These are phyloP conservation scores for Penicillium crystallinum DNA, from an alignment of 495 filamentous ascomycete species.

Conservation along the genomic window DNA sequence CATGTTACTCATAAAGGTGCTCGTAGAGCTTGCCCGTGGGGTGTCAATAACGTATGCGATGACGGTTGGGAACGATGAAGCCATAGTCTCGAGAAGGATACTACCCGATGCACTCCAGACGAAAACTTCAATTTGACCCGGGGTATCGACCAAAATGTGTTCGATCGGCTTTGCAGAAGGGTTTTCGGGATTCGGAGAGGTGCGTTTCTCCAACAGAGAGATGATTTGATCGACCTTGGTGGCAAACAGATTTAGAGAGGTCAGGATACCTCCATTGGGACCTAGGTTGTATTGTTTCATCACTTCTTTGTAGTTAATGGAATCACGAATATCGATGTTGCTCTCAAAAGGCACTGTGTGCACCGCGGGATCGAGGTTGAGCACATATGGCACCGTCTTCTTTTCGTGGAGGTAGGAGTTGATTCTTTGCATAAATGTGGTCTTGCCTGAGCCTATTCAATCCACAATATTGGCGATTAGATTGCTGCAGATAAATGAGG, in stretches of 20 bases:
- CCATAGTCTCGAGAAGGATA: slow-evolving; percentile 89
- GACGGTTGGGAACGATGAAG: slow-evolving; percentile 89
- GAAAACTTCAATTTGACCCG: slow-evolving; percentile 97
- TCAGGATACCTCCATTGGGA: slow-evolving; percentile 96
- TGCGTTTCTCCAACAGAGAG: slow-evolving; percentile 80
- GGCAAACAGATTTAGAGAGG: slow-evolving; percentile 90
- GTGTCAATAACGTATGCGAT: slow-evolving; percentile 98
- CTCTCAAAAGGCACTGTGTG: slow-evolving; percentile 91
- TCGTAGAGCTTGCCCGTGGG: slow-evolving; percentile 82
- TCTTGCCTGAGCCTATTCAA: slow-evolving; percentile 82
- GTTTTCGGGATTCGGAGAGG: slow-evolving; percentile 56
- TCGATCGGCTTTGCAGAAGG: slow-evolving; percentile 62
- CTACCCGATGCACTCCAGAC: slow-evolving; percentile 93
- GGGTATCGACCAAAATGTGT: slow-evolving; percentile 89
- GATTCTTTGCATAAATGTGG: slow-evolving; percentile 97
- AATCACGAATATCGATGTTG: slow-evolving; percentile 99
- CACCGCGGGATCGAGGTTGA: slow-evolving; percentile 96
- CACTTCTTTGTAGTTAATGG: slow-evolving; percentile 98
- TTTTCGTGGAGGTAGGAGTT: slow-evolving; percentile 81
- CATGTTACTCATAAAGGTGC: slow-evolving; percentile 99
- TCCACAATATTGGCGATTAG: slow-evolving; percentile 2
- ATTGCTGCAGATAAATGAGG: not conserved
- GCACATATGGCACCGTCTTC: slow-evolving; percentile 75
- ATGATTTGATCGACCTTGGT: slow-evolving; percentile 97
- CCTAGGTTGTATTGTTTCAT: slow-evolving; percentile 99